Conservation (phyloP, 345 rosid species). For the Murraya paniculata region DNA sequence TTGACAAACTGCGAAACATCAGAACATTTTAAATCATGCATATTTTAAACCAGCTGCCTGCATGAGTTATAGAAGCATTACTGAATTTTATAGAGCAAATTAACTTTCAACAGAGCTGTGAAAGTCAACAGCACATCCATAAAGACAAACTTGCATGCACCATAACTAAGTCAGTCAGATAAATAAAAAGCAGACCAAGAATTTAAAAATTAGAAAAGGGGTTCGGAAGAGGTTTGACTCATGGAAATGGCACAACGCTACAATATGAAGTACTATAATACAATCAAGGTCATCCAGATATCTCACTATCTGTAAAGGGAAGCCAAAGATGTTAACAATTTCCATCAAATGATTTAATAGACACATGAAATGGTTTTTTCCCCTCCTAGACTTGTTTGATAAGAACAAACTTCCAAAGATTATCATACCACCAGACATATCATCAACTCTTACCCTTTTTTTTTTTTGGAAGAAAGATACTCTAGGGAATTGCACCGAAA, state of each 20-base stretch:
- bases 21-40: slow-evolving; percentile 29
- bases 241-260: background rate
- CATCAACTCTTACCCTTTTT: background rate
- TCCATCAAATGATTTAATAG: background rate
- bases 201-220: background rate
- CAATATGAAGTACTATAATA: background rate
- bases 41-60: slow-evolving; percentile 32
- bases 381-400: background rate
- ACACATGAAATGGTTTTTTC: background rate
- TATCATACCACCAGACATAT: background rate
- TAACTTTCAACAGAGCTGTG: background rate
- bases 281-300: background rate
- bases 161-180: background rate
- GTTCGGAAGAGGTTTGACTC: background rate
- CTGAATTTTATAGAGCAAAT: background rate
- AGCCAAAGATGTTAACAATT: background rate
- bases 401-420: background rate
- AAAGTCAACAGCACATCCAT: slow-evolving; percentile 1
- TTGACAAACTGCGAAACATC: slow-evolving; percentile 25
- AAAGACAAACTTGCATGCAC: background rate
- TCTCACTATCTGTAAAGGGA: background rate
- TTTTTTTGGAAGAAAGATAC: background rate
- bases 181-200: background rate
- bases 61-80: slow-evolving; percentile 18
- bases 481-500: background rate